A percentile compares a stretch with the other conserved stretches of the same genome.
These are phyloP conservation scores for Hebeloma cylindrosporum DNA, from an alignment of 768 basidiomycete species.

Conservation along the genomic window DNA sequence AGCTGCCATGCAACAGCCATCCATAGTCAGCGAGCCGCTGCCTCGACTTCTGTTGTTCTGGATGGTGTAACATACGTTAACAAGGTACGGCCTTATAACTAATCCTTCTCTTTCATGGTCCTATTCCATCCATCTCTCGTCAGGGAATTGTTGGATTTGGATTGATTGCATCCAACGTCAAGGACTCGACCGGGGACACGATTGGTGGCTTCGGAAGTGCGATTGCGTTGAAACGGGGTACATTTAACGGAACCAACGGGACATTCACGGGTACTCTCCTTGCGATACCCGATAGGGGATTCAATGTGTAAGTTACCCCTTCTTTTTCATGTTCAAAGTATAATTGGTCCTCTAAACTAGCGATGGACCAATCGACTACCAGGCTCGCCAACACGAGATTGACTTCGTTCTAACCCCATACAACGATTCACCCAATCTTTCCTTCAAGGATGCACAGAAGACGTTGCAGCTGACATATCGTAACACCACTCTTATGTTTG, in stretches of 20 bases:
- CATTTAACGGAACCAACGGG: conserved; percentile 28
- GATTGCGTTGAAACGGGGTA: conserved; percentile 41
- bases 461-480: conserved; percentile 53
- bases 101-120: background rate
- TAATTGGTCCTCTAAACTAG: conserved; percentile 24
- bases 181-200: conserved; percentile 48
- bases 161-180: conserved; percentile 45
- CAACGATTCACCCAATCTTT: conserved; percentile 42
- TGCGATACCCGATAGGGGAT: conserved; percentile 60
- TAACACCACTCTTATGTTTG: conserved; percentile 41
- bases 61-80: conserved; percentile 41
- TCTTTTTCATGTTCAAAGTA: conserved; percentile 15
- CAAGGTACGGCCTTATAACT: conserved; percentile 32
- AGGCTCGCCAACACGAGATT: conserved; percentile 59
- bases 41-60: conserved; percentile 32
- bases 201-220: conserved; percentile 55
- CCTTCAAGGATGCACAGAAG: conserved; percentile 48
- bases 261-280: conserved; percentile 49
- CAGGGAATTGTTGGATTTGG: conserved; percentile 52
- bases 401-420: conserved; percentile 61
- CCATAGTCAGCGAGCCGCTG: too few relatives aligned
- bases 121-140: background rate
- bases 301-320: conserved; percentile 46
- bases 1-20: too few relatives aligned
- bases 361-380: conserved; percentile 57